Conservation (phyloP, 2,329 filamentous ascomycete species). For the Biscogniauxia mediterranea region DNA sequence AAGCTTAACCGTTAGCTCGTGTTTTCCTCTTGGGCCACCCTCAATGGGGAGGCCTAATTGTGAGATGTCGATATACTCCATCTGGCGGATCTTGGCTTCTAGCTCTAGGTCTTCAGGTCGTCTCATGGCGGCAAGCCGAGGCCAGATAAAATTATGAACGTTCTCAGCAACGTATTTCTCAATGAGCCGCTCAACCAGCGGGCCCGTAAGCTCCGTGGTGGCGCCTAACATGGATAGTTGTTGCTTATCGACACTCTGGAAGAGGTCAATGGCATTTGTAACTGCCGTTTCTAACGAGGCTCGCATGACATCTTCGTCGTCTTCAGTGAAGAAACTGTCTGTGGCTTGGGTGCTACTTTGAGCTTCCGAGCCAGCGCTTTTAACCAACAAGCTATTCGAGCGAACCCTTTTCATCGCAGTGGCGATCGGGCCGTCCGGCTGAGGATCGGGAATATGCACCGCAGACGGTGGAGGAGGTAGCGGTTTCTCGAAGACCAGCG, state of each 20-base stretch:
- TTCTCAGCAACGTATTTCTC: conserved; percentile 94
- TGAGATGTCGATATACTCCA: conserved; percentile 90
- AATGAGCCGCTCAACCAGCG: conserved; percentile 88
- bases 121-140: conserved; percentile 74
- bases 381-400: conserved; percentile 46
- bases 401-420: conserved; percentile 55
- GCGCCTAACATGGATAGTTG: conserved; percentile 88
- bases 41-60: conserved; percentile 89
- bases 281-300: conserved; percentile 88
- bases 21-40: conserved; percentile 73
- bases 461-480: conserved; percentile 72
- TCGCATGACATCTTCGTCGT: conserved; percentile 89
- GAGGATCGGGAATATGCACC: conserved; percentile 55
- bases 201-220: conserved; percentile 89
- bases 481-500: conserved; percentile 78
- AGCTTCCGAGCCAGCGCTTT: conserved; percentile 35
- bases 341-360: conserved; percentile 47
- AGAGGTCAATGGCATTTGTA: conserved; percentile 89
- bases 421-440: conserved; percentile 55
- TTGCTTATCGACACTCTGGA: conserved; percentile 93
- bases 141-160: conserved; percentile 86
- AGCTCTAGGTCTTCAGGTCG: conserved; percentile 81
- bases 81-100: conserved; percentile 85
- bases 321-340: conserved; percentile 73
- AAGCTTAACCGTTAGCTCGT: conserved; percentile 75